phyloP scores from a whole-genome alignment of 2,329 filamentous ascomycete species.

The Sordariomycetes sp. region DNA sequence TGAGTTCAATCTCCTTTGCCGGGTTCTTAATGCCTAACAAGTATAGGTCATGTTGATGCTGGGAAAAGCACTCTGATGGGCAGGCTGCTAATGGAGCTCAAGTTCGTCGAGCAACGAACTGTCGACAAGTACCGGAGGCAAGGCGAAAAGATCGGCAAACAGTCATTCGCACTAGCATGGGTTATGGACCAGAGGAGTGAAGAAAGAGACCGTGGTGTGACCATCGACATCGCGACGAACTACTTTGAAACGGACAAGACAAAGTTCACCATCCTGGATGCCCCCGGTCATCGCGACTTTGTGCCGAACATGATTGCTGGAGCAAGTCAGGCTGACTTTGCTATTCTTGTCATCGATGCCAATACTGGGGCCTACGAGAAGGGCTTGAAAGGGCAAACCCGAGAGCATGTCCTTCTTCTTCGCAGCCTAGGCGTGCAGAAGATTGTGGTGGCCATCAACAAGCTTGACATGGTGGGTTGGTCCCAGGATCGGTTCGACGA shows the following conservation, averaged over 20 bases:
- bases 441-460: conserved; percentile 88
- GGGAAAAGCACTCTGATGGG: conserved; percentile 98
- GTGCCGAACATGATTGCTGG: conserved; percentile 99
- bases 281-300: conserved; percentile 90
- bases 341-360: conserved; percentile 87
- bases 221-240: conserved; percentile 93
- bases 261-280: conserved; percentile 88
- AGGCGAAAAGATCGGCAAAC: conserved; percentile 85
- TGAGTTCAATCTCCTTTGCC: conserved; percentile 28
- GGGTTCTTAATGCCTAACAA: not conserved
- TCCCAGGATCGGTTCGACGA: conserved; percentile 73
- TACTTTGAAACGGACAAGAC: conserved; percentile 85
- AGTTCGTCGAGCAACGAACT: conserved; percentile 79
- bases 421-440: conserved; percentile 85
- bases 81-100: conserved; percentile 78
- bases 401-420: conserved; percentile 83
- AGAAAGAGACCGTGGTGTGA: conserved; percentile 82
- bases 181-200: conserved; percentile 88
- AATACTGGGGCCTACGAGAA: conserved; percentile 88
- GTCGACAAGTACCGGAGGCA: conserved; percentile 83
- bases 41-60: conserved; percentile 82
- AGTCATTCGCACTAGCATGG: conserved; percentile 94
- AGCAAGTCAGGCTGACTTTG: conserved; percentile 91
- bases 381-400: conserved; percentile 85
- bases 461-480: conserved; percentile 84